A percentile compares a stretch with the other conserved stretches of the same genome.
Conservation (phyloP, 2,329 filamentous ascomycete genomes). For the Fusarium napiforme region DNA sequence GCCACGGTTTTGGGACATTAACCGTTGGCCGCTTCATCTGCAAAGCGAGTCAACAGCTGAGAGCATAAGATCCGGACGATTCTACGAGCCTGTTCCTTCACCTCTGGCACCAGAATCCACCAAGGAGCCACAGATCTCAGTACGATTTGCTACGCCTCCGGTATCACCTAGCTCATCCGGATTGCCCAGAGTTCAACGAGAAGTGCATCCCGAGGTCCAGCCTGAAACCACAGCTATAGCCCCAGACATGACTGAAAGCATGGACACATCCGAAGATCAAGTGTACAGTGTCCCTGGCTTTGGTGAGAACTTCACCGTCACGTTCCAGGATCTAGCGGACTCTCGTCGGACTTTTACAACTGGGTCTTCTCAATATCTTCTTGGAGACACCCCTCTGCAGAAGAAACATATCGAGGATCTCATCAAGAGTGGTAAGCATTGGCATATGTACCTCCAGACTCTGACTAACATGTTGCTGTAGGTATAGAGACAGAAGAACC, state of each 20-base stretch:
- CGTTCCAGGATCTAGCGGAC: constrained; percentile 25
- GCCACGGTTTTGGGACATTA: constrained; percentile 56
- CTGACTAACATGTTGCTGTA: constrained; percentile 8
- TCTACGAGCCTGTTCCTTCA: neutral
- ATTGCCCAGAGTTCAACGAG: neutral
- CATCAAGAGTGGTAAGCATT: constrained; percentile 35
- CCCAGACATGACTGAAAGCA: neutral
- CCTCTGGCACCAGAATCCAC: neutral
- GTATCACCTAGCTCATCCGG: neutral
- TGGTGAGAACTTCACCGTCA: constrained; percentile 17
- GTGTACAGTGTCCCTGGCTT: constrained; percentile 1
- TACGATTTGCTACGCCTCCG: neutral
- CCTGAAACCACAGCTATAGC: neutral
- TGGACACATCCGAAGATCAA: neutral
- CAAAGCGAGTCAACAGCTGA: constrained; percentile 48
- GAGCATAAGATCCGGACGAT: constrained; percentile 1
- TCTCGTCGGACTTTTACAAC: constrained; percentile 39
- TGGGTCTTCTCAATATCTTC: constrained; percentile 43
- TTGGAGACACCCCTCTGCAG: constrained; percentile 47
- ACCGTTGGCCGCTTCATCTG: constrained; percentile 60
- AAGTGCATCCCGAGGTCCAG: neutral
- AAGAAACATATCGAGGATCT: constrained; percentile 39
- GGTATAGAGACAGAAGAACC: constrained; percentile 19
- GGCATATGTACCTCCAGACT: neutral
- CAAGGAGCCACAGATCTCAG: neutral